Evolutionary conservation across 208 protist genomes (phyloP).

Genomic region (Leishmania amazonensis): DNA sequence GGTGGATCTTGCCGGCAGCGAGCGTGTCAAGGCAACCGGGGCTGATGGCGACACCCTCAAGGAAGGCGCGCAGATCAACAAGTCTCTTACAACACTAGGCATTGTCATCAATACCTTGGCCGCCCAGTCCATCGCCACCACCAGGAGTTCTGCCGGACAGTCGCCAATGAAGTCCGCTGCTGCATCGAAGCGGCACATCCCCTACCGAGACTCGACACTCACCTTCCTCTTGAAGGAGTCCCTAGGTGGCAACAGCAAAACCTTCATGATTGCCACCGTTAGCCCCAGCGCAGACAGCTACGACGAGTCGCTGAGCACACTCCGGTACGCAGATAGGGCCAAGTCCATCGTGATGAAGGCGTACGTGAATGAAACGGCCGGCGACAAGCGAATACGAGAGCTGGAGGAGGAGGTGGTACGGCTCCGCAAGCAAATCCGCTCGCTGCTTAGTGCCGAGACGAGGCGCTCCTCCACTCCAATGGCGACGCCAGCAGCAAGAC

Average conservation of each 20-base stretch:
- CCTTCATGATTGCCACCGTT: slow-evolving; percentile 92
- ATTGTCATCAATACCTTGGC: slow-evolving; percentile 92
- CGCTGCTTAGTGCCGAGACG: slow-evolving; percentile 34
- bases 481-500: background rate
- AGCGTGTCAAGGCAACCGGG: slow-evolving; percentile 83
- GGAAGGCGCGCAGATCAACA: slow-evolving; percentile 92
- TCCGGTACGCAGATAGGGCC: slow-evolving; percentile 92
- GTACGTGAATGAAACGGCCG: slow-evolving; percentile 86
- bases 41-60: slow-evolving; percentile 75
- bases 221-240: slow-evolving; percentile 91
- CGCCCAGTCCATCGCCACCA: slow-evolving; percentile 34
- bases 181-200: slow-evolving; percentile 47
- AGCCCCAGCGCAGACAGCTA: slow-evolving; percentile 74
- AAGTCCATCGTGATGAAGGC: slow-evolving; percentile 91
- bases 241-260: slow-evolving; percentile 92
- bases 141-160: background rate
- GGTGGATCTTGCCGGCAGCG: slow-evolving; percentile 94
- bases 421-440: slow-evolving; percentile 68
- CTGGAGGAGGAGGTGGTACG: slow-evolving; percentile 77
- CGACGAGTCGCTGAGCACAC: slow-evolving; percentile 90
- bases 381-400: slow-evolving; percentile 87
- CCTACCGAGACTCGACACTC: slow-evolving; percentile 87
- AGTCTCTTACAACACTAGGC: slow-evolving; percentile 87
- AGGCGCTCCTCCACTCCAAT: slow-evolving; percentile 2
- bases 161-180: background rate